Evolutionary conservation across 2,329 filamentous ascomycete genomes (phyloP).

Genomic region (Metarhizium sp.): DNA sequence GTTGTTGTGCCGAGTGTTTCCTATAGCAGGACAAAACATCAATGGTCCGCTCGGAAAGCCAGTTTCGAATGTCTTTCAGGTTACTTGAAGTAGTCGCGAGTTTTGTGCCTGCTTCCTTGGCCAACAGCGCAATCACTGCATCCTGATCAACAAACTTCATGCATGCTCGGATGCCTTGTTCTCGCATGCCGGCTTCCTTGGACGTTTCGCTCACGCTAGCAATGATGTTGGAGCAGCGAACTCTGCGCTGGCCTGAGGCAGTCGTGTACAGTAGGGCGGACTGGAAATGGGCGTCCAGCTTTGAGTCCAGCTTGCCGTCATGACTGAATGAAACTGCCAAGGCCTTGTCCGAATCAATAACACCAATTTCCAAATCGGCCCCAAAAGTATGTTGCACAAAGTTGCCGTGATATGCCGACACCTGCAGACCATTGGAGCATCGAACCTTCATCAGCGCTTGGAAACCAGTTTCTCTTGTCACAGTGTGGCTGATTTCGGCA

Average conservation of each 20-base stretch:
- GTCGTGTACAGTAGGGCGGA: conserved; percentile 91
- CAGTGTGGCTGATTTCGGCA: conserved; percentile 75
- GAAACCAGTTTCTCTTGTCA: conserved; percentile 86
- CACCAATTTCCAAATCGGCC: conserved; percentile 87
- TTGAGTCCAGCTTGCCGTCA: conserved; percentile 94
- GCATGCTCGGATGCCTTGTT: conserved; percentile 59
- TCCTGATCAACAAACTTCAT: conserved; percentile 97
- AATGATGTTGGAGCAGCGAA: conserved; percentile 88
- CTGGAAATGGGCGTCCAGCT: conserved; percentile 96
- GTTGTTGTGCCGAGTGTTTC: conserved; percentile 78
- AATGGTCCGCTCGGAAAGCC: conserved; percentile 82
- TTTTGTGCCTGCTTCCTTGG: conserved; percentile 89
- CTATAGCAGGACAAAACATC: conserved; percentile 88
- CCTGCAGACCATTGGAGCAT: conserved; percentile 91
- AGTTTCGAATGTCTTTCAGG: conserved; percentile 77
- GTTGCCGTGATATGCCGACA: conserved; percentile 90
- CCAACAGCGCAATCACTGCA: conserved; percentile 77
- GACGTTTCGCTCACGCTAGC: conserved; percentile 73
- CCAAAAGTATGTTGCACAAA: conserved; percentile 94
- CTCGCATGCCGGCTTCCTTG: conserved; percentile 27
- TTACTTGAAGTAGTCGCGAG: conserved; percentile 59
- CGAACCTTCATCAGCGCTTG: conserved; percentile 97
- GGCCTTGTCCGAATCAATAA: conserved; percentile 88
- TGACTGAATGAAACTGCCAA: conserved; percentile 87
- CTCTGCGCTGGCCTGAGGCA: conserved; percentile 76